Conservation (phyloP, 805 yeast genomes). For the Metschnikowia kofuensis region DNA sequence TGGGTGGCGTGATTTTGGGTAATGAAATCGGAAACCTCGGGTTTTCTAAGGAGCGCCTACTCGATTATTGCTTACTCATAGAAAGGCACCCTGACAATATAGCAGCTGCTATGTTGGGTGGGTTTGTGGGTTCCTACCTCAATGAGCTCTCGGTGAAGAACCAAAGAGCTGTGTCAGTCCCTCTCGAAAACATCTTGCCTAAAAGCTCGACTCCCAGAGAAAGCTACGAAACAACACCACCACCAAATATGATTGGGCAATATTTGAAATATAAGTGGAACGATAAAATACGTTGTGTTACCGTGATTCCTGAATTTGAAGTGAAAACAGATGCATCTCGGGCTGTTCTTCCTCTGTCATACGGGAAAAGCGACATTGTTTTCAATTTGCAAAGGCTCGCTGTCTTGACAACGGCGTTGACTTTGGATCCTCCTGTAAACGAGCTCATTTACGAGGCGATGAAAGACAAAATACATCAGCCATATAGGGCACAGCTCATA, state of each 20-base stretch:
- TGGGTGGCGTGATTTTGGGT: constrained; percentile 91
- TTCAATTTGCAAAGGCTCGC: constrained; percentile 94
- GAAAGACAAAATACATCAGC: constrained; percentile 97
- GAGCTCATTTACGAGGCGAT: constrained; percentile 86
- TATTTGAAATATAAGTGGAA: constrained; percentile 86
- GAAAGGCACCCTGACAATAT: constrained; percentile 98
- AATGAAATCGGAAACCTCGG: constrained; percentile 76
- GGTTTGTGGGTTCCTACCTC: constrained; percentile 93
- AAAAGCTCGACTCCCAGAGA: constrained; percentile 66
- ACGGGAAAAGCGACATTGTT: constrained; percentile 76
- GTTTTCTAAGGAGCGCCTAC: constrained; percentile 73
- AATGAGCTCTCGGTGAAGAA: constrained; percentile 76
- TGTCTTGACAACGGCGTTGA: constrained; percentile 85
- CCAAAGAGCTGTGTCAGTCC: constrained; percentile 72
- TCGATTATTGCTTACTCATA: constrained; percentile 94
- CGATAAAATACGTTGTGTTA: constrained; percentile 76
- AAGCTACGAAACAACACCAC: constrained; percentile 34
- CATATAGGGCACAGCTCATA: constrained; percentile 87
- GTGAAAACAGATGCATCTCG: constrained; percentile 90
- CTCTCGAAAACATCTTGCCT: constrained; percentile 81
- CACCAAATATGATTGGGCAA: constrained; percentile 85
- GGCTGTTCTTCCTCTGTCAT: constrained; percentile 80
- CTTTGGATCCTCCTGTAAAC: constrained; percentile 79
- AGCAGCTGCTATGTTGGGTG: constrained; percentile 99
- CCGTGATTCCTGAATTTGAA: constrained; percentile 92